Evolutionary conservation across 1,139 yeast genomes (phyloP), one percentile per base, ranked within the genome.

Genomic region (Diutina rugosa): DNA sequence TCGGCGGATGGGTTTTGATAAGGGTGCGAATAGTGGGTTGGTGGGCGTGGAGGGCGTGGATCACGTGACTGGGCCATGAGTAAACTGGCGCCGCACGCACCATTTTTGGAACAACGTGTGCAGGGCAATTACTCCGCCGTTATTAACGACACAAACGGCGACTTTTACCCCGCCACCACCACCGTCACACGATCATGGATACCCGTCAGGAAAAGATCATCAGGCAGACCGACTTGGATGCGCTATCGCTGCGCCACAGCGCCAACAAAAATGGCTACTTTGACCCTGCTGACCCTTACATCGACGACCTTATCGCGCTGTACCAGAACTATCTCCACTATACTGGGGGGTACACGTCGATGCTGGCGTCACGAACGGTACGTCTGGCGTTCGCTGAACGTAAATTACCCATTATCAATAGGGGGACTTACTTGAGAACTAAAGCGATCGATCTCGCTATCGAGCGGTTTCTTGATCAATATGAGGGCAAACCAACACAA

Each of bases 371-470:
- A 8, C 65, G 85, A 56, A 66, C 75, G 5, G 63, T 81, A 46
- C 70, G 75, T 52, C 62, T 70, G 10, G 70, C 74, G 8, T 75
- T 80, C 53, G 62, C 67, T 29, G 73, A 70, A 4, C 69, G 73
- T 41, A 88, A 89, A 63, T 72, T 85, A 32, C 99, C 99, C 0
- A 76, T 93, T 47, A 91, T 93, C 62, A 85, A 76, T 62, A 70
- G 90, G 57, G 97, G 97, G 0, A 90, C 97, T 0, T 91, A 84
- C 70, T 73, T 90, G 48, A 74, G 99, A 38, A 85, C 93, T 0
- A 66, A 65, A 16, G 76, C 85, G 26, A 81, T 93, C 38, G 86
- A 88, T 63, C 55, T 64, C 16, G 69, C 87, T 1, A 69, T 89
- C 1, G 71, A 74, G 0, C 64, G 68, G 45, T 89, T 87, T 62